A percentile compares a stretch with the other conserved stretches of the same genome.
These are phyloP conservation scores for Fusarium sp. DNA, from an alignment of 2,329 filamentous ascomycete genomes.

Conservation along the genomic window DNA sequence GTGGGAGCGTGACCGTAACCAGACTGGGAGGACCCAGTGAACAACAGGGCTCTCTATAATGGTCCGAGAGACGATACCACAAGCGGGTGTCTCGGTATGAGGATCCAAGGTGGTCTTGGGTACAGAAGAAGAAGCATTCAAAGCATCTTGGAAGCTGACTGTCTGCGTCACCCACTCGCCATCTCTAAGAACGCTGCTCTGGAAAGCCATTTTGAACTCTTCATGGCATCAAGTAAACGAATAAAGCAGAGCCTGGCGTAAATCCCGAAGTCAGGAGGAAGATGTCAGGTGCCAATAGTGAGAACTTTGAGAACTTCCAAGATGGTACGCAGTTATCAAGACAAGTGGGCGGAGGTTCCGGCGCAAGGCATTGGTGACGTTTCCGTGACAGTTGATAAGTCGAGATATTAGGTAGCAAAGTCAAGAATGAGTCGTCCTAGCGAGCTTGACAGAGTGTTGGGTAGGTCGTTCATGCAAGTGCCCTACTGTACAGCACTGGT, in stretches of 20 bases:
- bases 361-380: conserved; percentile 11
- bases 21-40: conserved; percentile 83
- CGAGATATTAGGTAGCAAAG: not conserved
- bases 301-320: not conserved
- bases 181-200: conserved; percentile 66
- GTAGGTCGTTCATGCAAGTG: conserved; percentile 8
- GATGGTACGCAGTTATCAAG: not conserved
- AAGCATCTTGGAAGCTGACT: conserved; percentile 58
- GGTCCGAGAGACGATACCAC: conserved; percentile 83
- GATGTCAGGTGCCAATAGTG: not conserved
- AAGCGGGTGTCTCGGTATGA: conserved; percentile 60
- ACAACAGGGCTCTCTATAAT: conserved; percentile 80
- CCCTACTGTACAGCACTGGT: conserved; percentile 7
- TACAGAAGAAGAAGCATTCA: conserved; percentile 54
- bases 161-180: conserved; percentile 70
- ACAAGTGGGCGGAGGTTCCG: not conserved
- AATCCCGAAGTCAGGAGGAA: conserved; percentile 6
- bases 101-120: conserved; percentile 50
- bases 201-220: conserved; percentile 58
- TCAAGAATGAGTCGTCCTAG: not conserved
- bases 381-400: conserved; percentile 6
- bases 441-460: not conserved
- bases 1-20: conserved; percentile 74
- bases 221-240: conserved; percentile 41
- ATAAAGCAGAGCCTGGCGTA: not conserved